Conservation (phyloP, 257 asterid genomes). For the Capsicum rhomboideum region DNA sequence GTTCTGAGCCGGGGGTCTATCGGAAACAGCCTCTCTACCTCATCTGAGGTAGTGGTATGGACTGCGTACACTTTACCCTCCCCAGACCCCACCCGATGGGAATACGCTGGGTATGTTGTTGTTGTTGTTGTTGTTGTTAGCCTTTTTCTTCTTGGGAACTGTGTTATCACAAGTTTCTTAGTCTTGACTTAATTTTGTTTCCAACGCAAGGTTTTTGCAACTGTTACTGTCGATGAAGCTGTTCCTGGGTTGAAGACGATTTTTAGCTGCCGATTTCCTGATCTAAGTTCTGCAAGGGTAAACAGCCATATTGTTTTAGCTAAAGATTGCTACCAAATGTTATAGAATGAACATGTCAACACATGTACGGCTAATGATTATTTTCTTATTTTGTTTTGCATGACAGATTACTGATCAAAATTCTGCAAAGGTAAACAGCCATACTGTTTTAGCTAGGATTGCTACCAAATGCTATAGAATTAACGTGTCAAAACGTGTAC, state of each 20-base stretch:
- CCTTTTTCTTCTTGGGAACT: neutral
- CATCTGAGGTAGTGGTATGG: no score
- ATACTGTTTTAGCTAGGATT: neutral
- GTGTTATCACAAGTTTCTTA: neutral
- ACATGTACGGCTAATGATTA: neutral
- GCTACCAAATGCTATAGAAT: neutral
- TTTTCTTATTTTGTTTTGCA: neutral
- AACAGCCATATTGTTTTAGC: neutral
- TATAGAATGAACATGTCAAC: neutral
- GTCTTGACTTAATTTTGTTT: neutral
- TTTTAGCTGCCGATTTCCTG: neutral
- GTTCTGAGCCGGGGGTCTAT: no score
- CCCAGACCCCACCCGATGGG: no score
- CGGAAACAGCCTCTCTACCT: no score
- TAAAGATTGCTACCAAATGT: neutral
- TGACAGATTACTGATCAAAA: neutral
- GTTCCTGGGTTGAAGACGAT: neutral
- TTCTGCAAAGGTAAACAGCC: neutral
- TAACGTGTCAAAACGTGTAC: neutral
- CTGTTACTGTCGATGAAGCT: neutral
- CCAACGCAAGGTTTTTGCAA: neutral
- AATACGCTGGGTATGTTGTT: no score
- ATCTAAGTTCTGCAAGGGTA: constrained; percentile 4
- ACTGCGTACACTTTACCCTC: no score
- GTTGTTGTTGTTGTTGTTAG: no score